These are phyloP conservation scores for Endothia cerciana DNA, from an alignment of 2,329 filamentous ascomycete genomes.

Conservation along the genomic window DNA sequence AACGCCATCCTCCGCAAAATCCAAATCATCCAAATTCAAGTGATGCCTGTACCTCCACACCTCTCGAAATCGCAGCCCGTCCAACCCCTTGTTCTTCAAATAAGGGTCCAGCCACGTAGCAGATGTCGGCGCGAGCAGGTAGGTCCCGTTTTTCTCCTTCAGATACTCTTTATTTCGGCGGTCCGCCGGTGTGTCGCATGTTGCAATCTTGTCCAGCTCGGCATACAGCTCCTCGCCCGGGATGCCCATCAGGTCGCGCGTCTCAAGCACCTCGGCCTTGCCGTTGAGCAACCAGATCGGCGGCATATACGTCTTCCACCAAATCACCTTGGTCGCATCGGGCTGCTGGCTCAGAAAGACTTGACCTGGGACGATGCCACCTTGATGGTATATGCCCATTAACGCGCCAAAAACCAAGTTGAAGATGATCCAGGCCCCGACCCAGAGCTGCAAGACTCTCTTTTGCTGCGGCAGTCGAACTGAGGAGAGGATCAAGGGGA, in stretches of 20 bases:
- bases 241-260: conserved; percentile 75
- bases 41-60: conserved; percentile 71
- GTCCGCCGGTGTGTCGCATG: conserved; percentile 64
- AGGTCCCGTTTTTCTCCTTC: conserved; percentile 66
- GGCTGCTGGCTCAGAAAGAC: conserved; percentile 73
- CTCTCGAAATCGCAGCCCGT: conserved; percentile 67
- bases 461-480: conserved; percentile 65
- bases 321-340: conserved; percentile 71
- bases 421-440: conserved; percentile 68
- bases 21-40: conserved; percentile 78
- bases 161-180: conserved; percentile 58
- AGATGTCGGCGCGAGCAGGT: conserved; percentile 74
- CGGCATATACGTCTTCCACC: conserved; percentile 88
- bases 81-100: conserved; percentile 59
- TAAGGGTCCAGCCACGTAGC: conserved; percentile 71
- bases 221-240: conserved; percentile 62
- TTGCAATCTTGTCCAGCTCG: conserved; percentile 61
- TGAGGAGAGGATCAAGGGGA: conserved; percentile 78
- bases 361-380: conserved; percentile 75
- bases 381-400: conserved; percentile 84
- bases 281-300: conserved; percentile 80
- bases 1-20: conserved; percentile 77
- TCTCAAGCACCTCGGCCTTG: conserved; percentile 72
- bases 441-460: conserved; percentile 56
- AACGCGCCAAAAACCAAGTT: conserved; percentile 69